A percentile compares a stretch with the other conserved stretches of the same genome.
Conservation (phyloP, 2,329 filamentous ascomycete species). For the Fusarium nurragi region DNA sequence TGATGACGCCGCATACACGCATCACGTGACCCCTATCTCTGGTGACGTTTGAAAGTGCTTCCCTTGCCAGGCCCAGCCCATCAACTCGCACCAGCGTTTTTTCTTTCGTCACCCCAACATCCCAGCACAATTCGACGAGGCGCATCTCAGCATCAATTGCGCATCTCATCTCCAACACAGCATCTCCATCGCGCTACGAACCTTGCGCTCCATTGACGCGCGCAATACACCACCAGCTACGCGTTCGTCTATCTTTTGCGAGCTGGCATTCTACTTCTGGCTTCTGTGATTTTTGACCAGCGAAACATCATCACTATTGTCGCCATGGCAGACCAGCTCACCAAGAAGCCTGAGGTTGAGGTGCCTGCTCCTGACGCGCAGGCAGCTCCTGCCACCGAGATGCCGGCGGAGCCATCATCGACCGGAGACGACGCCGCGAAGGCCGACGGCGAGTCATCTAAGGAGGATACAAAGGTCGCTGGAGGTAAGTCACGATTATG, state of each 20-base stretch:
- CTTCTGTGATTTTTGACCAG: slow-evolving; percentile 25
- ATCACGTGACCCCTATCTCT: slow-evolving; percentile 47
- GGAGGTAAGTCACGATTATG: slow-evolving; percentile 46
- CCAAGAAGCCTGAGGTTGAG: slow-evolving; percentile 50
- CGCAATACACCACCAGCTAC: slow-evolving; percentile 44
- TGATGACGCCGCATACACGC: slow-evolving; percentile 42
- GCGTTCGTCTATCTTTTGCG: slow-evolving; percentile 43
- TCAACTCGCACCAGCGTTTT: slow-evolving; percentile 49
- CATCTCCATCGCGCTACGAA: slow-evolving; percentile 45
- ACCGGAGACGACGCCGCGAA: slow-evolving; percentile 39
- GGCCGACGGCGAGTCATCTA: slow-evolving; percentile 38
- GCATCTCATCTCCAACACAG: slow-evolving; percentile 46
- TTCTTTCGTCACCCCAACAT: slow-evolving; percentile 49
- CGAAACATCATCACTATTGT: slow-evolving; percentile 36
- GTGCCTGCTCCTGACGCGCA: slow-evolving; percentile 48
- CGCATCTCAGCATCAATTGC: slow-evolving; percentile 47
- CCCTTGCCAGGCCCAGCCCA: slow-evolving; percentile 38
- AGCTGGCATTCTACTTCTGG: slow-evolving; percentile 29
- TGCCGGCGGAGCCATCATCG: slow-evolving; percentile 36
- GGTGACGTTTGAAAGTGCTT: slow-evolving; percentile 51
- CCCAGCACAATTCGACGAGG: slow-evolving; percentile 47
- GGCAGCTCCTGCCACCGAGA: slow-evolving; percentile 41
- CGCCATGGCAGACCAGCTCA: slow-evolving; percentile 53
- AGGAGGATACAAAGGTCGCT: slow-evolving; percentile 44
- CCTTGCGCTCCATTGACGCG: slow-evolving; percentile 46